A percentile compares a stretch with the other conserved stretches of the same genome.
Conservation (phyloP, 2,329 filamentous ascomycete species). For the Dothideomycetes sp. region DNA sequence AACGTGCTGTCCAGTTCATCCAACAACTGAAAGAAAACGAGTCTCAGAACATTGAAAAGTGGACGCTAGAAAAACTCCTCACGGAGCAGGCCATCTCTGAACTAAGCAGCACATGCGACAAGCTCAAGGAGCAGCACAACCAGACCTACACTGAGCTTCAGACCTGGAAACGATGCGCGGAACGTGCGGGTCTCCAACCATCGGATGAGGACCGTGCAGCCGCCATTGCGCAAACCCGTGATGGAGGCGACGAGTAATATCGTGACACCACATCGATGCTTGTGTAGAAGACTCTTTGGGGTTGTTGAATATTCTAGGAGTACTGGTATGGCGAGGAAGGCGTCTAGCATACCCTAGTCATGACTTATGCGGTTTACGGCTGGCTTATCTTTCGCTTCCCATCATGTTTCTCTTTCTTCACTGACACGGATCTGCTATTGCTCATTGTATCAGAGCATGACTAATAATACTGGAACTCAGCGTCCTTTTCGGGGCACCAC, state of each 20-base stretch:
- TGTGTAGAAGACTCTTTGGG: too few species aligned
- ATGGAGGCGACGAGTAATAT: constrained; percentile 3
- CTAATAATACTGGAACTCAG: too few species aligned
- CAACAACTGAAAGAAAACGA: constrained; percentile 90
- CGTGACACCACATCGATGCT: not conserved
- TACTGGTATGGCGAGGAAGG: not conserved
- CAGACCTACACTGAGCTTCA: constrained; percentile 67
- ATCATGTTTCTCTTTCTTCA: too few species aligned
- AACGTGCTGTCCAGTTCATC: constrained; percentile 89
- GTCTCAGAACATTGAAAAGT: constrained; percentile 86
- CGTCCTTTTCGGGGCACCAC: too few species aligned
- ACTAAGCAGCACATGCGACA: constrained; percentile 76
- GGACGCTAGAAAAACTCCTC: constrained; percentile 81
- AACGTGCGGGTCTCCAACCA: constrained; percentile 17
- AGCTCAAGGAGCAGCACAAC: constrained; percentile 71
- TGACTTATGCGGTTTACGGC: not conserved
- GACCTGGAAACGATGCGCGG: constrained; percentile 57
- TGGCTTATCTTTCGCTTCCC: not conserved
- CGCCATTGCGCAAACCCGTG: constrained; percentile 1
- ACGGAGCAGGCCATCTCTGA: constrained; percentile 85
- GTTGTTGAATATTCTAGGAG: not conserved
- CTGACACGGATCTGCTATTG: too few species aligned
- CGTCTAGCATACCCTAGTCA: not conserved
- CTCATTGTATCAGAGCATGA: too few species aligned
- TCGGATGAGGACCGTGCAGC: constrained; percentile 6